phyloP scores from a whole-genome alignment of 805 yeast genomes.

The Candida silvicultrix region DNA sequence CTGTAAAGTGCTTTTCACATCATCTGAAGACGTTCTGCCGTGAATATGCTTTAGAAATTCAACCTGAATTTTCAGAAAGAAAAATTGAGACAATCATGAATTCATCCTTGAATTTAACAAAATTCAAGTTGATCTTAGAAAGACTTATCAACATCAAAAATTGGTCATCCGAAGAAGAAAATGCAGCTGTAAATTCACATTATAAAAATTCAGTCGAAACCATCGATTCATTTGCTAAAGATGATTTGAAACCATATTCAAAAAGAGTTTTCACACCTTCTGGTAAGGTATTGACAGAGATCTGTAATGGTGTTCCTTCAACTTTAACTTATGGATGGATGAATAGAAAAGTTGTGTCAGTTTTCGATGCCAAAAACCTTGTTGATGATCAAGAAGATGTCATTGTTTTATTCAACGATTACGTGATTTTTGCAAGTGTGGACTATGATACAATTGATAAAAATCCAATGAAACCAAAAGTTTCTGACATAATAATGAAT shows the following conservation, averaged over 20 bases:
- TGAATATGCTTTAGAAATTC: conserved; percentile 26
- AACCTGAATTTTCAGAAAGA: conserved; percentile 37
- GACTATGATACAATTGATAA: conserved; percentile 19
- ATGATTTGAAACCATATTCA: conserved; percentile 41
- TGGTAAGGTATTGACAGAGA: conserved; percentile 79
- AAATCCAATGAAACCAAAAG: conserved; percentile 38
- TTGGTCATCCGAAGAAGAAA: conserved; percentile 32
- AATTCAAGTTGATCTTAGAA: conserved; percentile 59
- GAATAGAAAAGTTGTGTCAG: conserved; percentile 76
- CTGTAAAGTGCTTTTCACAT: conserved; percentile 57
- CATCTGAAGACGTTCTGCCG: conserved; percentile 37
- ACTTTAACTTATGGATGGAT: conserved; percentile 88
- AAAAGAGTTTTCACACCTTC: conserved; percentile 83
- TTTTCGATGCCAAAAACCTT: conserved; percentile 42
- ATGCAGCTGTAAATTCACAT: conserved; percentile 27
- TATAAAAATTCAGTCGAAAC: conserved; percentile 53
- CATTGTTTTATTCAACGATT: conserved; percentile 76
- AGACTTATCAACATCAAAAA: conserved; percentile 47
- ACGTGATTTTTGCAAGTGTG: conserved; percentile 57
- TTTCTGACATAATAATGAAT: conserved; percentile 83
- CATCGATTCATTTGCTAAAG: conserved; percentile 76
- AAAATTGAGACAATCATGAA: conserved; percentile 56
- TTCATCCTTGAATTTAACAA: conserved; percentile 66
- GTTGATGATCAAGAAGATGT: conserved; percentile 38
- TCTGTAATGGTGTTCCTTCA: conserved; percentile 83